These are phyloP conservation scores for Colletotrichum tofieldiae DNA, from an alignment of 2,329 filamentous ascomycete species.

Conservation along the genomic window DNA sequence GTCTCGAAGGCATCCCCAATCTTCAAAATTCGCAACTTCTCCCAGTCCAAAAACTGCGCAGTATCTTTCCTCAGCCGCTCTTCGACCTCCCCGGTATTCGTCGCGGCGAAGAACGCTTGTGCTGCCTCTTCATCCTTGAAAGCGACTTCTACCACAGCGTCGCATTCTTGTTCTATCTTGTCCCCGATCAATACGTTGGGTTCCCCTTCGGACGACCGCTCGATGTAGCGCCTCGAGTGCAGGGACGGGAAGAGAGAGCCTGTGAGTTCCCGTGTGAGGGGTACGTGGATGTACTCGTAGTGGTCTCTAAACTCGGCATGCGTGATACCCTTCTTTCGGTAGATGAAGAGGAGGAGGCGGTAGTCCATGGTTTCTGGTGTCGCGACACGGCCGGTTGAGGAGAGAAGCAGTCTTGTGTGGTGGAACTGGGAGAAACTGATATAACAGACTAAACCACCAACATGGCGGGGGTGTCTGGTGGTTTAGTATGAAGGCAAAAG, in stretches of 20 bases:
- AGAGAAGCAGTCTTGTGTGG: background rate
- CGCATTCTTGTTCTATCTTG: constrained; percentile 43
- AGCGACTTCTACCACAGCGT: constrained; percentile 45
- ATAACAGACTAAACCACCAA: no score
- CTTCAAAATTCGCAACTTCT: constrained; percentile 20
- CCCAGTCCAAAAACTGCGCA: constrained; percentile 28
- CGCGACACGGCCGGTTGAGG: background rate
- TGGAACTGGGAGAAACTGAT: background rate
- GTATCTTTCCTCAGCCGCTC: constrained; percentile 22
- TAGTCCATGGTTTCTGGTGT: constrained; percentile 6
- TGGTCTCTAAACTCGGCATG: constrained; percentile 47
- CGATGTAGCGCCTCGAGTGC: constrained; percentile 46
- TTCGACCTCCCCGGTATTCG: constrained; percentile 6
- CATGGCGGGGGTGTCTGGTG: background rate
- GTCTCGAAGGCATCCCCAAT: constrained; percentile 27
- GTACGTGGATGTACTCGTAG: constrained; percentile 47
- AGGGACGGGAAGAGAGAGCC: constrained; percentile 45
- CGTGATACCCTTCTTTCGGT: constrained; percentile 44
- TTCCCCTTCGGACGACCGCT: constrained; percentile 25
- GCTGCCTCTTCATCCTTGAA: constrained; percentile 41
- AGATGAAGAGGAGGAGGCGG: constrained; percentile 43
- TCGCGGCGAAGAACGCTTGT: constrained; percentile 29
- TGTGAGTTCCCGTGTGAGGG: constrained; percentile 45
- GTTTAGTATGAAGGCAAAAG: background rate
- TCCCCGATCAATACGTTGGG: constrained; percentile 44